Conservation (phyloP, 352 stramenopile genomes). For the Halophytophthora polymorphica region DNA sequence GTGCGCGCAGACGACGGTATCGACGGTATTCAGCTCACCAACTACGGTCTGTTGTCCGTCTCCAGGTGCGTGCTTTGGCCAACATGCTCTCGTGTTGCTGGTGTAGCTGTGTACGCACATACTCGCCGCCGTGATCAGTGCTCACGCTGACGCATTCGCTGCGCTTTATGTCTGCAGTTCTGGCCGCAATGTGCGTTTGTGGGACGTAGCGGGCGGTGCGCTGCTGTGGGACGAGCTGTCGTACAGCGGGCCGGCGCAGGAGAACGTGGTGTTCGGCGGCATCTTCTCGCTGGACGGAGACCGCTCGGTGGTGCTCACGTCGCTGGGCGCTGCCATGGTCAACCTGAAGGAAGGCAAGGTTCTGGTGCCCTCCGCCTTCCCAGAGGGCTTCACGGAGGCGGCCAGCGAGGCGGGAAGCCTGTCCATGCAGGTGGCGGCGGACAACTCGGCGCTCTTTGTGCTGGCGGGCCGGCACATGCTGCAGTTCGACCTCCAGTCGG, state of each 20-base stretch:
- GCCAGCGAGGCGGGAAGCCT: conserved; percentile 12
- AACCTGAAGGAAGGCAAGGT: conserved; percentile 57
- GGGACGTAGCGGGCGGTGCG: conserved; percentile 57
- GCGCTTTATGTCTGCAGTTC: conserved; percentile 15
- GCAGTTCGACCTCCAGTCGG: conserved; percentile 35
- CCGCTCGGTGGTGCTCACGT: conserved; percentile 48
- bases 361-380: conserved; percentile 34
- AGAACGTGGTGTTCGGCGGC: conserved; percentile 29
- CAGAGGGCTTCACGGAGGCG: conserved; percentile 24
- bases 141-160: conserved; percentile 4
- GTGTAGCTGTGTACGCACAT: conserved; percentile 6
- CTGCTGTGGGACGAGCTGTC: conserved; percentile 67
- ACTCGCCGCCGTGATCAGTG: conserved; percentile 11
- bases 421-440: conserved; percentile 44
- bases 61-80: conserved; percentile 39
- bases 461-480: conserved; percentile 38
- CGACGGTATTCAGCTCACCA: conserved; percentile 68
- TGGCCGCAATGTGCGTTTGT: conserved; percentile 62
- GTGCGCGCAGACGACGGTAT: conserved; percentile 45
- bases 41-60: conserved; percentile 58
- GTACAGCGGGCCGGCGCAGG: conserved; percentile 12
- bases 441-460: conserved; percentile 47
- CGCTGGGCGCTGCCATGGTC: conserved; percentile 41
- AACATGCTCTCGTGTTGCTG: neutral
- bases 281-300: conserved; percentile 49